A percentile compares a stretch with the other conserved stretches of the same genome.
These are phyloP conservation scores for Cystofilobasidium bisporidii DNA, from an alignment of 768 basidiomycete species.

Conservation along the genomic window DNA sequence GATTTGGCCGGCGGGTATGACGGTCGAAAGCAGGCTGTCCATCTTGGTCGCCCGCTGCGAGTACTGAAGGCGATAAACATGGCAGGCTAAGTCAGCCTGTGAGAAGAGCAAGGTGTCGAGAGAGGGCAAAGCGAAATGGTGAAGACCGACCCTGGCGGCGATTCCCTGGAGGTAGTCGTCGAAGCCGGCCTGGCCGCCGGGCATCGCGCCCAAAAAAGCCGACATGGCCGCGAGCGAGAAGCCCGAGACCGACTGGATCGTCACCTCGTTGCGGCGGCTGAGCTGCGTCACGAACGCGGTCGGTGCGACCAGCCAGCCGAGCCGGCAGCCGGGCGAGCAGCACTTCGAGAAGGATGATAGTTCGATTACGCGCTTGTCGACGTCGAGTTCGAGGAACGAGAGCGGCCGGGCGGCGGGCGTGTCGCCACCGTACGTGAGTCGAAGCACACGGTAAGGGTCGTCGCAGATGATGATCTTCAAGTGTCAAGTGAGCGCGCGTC, in stretches of 20 bases:
- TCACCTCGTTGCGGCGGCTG: not conserved
- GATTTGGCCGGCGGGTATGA: not conserved
- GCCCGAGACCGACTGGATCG: conserved; percentile 2
- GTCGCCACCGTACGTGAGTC: not conserved
- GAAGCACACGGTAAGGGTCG: conserved; percentile 7
- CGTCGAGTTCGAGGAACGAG: conserved; percentile 10
- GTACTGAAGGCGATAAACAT: not conserved
- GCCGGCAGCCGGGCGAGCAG: conserved; percentile 8
- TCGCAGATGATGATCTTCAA: conserved; percentile 12
- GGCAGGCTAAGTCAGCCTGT: too few species aligned
- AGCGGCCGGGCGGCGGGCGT: not conserved
- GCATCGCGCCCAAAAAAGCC: conserved; percentile 11
- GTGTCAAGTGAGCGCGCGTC: too few species aligned
- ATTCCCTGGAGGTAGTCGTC: conserved; percentile 1
- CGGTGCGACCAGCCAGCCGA: conserved; percentile 10
- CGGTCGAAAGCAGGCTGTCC: not conserved
- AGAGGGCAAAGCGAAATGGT: not conserved
- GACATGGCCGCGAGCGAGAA: conserved; percentile 17
- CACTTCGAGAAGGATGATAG: conserved; percentile 10
- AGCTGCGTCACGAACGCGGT: conserved; percentile 1
- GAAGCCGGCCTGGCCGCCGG: conserved; percentile 1
- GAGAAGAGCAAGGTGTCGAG: too few species aligned
- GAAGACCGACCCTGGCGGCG: not conserved
- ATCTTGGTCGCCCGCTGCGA: conserved; percentile 1
- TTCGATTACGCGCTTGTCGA: conserved; percentile 12